Base-by-base conservation (phyloP, 768 basidiomycete species). In the Clavulina sp. region DNA sequence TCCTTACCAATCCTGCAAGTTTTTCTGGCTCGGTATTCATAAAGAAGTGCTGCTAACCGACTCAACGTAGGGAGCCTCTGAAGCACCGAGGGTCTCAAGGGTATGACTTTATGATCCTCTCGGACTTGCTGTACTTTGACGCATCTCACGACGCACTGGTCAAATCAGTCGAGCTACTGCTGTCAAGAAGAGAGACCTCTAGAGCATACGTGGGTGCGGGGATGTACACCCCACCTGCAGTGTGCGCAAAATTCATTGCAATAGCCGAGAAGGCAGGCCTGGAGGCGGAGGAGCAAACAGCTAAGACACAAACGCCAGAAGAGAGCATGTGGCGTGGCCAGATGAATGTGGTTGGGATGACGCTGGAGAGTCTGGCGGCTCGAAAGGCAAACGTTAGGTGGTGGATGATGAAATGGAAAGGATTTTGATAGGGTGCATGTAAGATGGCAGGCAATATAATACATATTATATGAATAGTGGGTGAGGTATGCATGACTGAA, bases 121-220 rank as follows among this genome's bases (percentile, higher is more conserved):
- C 80, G 2, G 81, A 85, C 64, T 68, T 86, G 7, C 69, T 85
- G 24, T 79, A 83, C 62, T 82, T 84, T 60, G 68, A 75, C 59
- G 57, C 59, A 50, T 79, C 76, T 40, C 82, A 83, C 60, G 70
- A 67, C 52, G 70, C 62, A 21, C 69, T 83, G 33, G 60, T 84
- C 24, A 54, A 62, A 3, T 78, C 80, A 4, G 60, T 79, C 19
- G 58, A 58, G 0, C 58, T 65, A 26, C 69, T 84, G 9, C 71
- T 84, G 6, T 62, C 66, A 9, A 70, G 61, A 40, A 60, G 64
- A 1, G 47, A 62, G 4, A 54, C 61, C 2, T 69, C 76, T 2
- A 64, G 72, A 28, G 68, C 72, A 0, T 77, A 80, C 59, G 68
- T 82, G 36, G 76, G 78, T 1, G 75, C 76, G 13, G 81, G 81